phyloP scores from a whole-genome alignment of 345 rosid genomes.

The Syzygium jambos region DNA sequence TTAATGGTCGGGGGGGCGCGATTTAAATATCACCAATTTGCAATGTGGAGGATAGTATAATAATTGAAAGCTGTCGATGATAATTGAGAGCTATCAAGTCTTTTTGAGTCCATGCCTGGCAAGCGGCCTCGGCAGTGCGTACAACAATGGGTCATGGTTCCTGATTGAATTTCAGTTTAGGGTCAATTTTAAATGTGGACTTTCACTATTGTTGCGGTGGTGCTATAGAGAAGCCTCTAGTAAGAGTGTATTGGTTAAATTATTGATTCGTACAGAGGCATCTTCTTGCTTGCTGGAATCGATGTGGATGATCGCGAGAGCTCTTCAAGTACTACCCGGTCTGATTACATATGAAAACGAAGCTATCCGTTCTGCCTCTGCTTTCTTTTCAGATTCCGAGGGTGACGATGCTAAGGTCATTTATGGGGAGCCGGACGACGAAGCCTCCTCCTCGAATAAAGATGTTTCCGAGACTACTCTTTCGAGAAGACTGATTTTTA shows the following conservation, averaged over 20 bases:
- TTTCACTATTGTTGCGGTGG: background rate
- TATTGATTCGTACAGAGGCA: background rate
- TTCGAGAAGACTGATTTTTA: background rate
- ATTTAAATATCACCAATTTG: background rate
- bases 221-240: background rate
- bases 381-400: background rate
- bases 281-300: background rate
- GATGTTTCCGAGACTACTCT: background rate
- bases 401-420: background rate
- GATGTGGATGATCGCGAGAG: background rate
- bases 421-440: background rate
- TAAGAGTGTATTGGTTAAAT: background rate
- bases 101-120: background rate
- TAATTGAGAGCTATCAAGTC: background rate
- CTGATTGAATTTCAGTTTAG: background rate
- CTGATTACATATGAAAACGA: background rate
- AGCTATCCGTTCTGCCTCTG: background rate
- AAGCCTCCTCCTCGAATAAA: background rate
- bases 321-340: conserved; percentile 1
- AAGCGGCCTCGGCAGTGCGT: background rate
- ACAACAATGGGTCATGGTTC: background rate
- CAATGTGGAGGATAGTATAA: background rate
- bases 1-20: background rate
- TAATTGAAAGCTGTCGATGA: background rate
- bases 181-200: background rate